A percentile compares a stretch with the other conserved stretches of the same genome.
These are phyloP conservation scores for Nicotiana undulata DNA, from an alignment of 257 asterid genomes.

Conservation along the genomic window DNA sequence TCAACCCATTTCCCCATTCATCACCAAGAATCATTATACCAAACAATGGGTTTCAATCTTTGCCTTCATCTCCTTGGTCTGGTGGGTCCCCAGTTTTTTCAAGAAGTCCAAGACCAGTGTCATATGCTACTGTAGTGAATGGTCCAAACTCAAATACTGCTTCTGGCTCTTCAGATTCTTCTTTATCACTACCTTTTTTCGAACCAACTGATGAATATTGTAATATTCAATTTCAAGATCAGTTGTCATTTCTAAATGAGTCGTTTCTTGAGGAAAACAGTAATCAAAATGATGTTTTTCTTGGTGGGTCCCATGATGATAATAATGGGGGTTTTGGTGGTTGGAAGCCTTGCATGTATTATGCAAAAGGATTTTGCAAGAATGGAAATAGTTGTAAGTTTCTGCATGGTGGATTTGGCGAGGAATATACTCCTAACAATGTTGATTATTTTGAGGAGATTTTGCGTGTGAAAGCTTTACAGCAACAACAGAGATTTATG, in stretches of 20 bases:
- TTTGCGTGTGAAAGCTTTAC: conserved; percentile 61
- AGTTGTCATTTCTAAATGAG: conserved; percentile 50
- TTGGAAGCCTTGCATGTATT: conserved; percentile 79
- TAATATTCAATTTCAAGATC: conserved; percentile 34
- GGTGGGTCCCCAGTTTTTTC: conserved; percentile 28
- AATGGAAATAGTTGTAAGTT: conserved; percentile 62
- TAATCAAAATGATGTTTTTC: conserved; percentile 55
- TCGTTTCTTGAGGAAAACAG: conserved; percentile 28
- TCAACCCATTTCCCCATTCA: conserved; percentile 37
- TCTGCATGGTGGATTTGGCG: conserved; percentile 35
- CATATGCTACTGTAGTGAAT: conserved; percentile 56
- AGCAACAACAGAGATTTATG: conserved; percentile 62
- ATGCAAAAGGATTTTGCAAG: conserved; percentile 67
- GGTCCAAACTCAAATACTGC: conserved; percentile 24
- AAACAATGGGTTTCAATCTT: conserved; percentile 45
- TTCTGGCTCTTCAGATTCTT: conserved; percentile 34
- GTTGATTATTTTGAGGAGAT: conserved; percentile 59
- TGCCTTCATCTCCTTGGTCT: conserved; percentile 44
- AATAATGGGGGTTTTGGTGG: conserved; percentile 34
- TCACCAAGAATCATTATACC: conserved; percentile 54
- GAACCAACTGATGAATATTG: conserved; percentile 31
- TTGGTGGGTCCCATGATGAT: conserved; percentile 45
- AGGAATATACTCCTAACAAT: conserved; percentile 40
- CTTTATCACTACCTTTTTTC: conserved; percentile 32
- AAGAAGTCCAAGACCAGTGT: conserved; percentile 41